Evolutionary conservation across 2,329 filamentous ascomycete genomes (phyloP).

Genomic region (Bisporella sp.): DNA sequence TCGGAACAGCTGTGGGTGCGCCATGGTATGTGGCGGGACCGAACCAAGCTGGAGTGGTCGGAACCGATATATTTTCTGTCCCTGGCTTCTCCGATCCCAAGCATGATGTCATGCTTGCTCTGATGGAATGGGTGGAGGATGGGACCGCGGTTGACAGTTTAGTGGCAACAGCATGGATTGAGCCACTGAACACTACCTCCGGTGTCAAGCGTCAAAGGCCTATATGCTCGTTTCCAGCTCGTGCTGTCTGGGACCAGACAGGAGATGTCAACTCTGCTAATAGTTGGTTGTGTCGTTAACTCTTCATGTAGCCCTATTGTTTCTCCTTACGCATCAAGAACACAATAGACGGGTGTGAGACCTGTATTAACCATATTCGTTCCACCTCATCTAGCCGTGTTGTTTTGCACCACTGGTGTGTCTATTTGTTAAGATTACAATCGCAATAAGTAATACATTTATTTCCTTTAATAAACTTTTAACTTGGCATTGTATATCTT

Average conservation of each 20-base stretch:
- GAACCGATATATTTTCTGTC: constrained; percentile 26
- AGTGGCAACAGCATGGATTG: constrained; percentile 32
- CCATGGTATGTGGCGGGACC: constrained; percentile 32
- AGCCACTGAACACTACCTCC: constrained; percentile 29
- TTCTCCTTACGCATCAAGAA: no score
- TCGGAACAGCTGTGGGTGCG: constrained; percentile 16
- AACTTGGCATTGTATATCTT: no score
- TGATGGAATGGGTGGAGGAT: constrained; percentile 43
- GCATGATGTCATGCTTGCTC: constrained; percentile 40
- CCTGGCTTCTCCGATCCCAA: constrained; percentile 34
- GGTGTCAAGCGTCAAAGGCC: constrained; percentile 38
- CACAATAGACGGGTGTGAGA: no score
- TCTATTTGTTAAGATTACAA: no score
- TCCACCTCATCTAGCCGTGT: no score
- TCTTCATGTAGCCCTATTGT: no score
- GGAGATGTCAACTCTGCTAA: constrained; percentile 10
- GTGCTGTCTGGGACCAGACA: constrained; percentile 9
- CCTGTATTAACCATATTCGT: no score
- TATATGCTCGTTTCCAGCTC: constrained; percentile 34
- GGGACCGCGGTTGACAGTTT: constrained; percentile 28
- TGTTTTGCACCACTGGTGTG: no score
- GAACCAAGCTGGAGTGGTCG: no score
- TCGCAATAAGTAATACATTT: no score
- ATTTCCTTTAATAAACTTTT: no score
- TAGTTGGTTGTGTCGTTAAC: no score